A percentile compares a stretch with the other conserved stretches of the same genome.
Conservation (phyloP, 495 filamentous ascomycete species). For the Pyronema omphalodes region DNA sequence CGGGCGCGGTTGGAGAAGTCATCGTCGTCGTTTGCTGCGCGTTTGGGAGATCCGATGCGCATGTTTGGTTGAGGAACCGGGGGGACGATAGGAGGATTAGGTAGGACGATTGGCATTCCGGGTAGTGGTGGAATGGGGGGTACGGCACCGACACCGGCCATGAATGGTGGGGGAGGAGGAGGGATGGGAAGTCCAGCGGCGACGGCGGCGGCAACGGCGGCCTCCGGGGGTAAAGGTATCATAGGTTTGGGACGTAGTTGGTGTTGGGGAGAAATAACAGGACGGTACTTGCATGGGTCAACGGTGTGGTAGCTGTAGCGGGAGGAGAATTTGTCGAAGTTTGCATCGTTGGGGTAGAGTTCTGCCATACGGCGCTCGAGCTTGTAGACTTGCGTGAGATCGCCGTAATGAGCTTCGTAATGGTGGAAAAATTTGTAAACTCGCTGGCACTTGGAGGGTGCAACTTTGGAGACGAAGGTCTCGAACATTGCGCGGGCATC, state of each 20-base stretch:
- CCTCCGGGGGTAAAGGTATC: slow-evolving; percentile 8
- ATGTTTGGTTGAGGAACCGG: not conserved
- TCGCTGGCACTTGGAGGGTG: slow-evolving; percentile 56
- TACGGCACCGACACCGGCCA: not conserved
- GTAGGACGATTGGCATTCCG: not conserved
- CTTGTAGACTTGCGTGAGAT: slow-evolving; percentile 70
- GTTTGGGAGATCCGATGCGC: slow-evolving; percentile 1
- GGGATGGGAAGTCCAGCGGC: slow-evolving; percentile 4
- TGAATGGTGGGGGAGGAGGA: slow-evolving; percentile 10
- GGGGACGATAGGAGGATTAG: not conserved
- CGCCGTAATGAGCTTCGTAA: slow-evolving; percentile 87
- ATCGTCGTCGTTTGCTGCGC: slow-evolving; percentile 15
- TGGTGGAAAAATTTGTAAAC: slow-evolving; percentile 81
- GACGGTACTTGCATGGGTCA: slow-evolving; percentile 56
- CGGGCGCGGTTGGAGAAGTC: slow-evolving; percentile 39
- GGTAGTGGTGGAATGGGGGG: not conserved
- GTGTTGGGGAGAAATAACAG: slow-evolving; percentile 60
- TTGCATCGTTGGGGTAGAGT: slow-evolving; percentile 66
- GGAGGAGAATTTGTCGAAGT: slow-evolving; percentile 51
- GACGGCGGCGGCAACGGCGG: slow-evolving; percentile 8
- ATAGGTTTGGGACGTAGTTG: slow-evolving; percentile 49
- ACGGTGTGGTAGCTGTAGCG: slow-evolving; percentile 51
- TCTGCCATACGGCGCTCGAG: slow-evolving; percentile 84
- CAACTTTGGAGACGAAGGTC: slow-evolving; percentile 63
- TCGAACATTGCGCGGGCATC: slow-evolving; percentile 91